Conservation (phyloP, 2,329 filamentous ascomycete species). For the Dryadomyces quercivorus region DNA sequence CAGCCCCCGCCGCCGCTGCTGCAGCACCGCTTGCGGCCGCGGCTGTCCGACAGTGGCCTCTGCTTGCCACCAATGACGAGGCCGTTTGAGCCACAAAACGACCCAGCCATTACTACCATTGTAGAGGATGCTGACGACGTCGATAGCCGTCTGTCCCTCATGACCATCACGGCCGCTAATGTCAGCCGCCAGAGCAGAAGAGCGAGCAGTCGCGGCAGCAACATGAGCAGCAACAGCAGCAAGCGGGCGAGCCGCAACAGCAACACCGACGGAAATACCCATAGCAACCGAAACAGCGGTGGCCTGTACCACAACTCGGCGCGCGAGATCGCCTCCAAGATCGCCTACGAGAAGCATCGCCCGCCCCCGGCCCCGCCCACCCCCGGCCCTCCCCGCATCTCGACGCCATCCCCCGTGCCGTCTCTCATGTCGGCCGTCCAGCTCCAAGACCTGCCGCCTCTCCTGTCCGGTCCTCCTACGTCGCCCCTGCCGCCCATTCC, state of each 20-base stretch:
- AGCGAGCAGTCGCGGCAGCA: neutral
- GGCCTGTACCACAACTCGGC: constrained; percentile 16
- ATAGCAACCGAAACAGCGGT: neutral
- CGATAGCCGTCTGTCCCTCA: neutral
- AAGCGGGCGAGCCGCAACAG: neutral
- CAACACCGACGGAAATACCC: neutral
- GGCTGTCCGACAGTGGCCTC: neutral
- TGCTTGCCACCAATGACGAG: neutral
- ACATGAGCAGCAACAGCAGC: constrained; percentile 9
- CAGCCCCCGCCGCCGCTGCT: neutral
- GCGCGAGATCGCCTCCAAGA: constrained; percentile 11
- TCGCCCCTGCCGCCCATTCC: neutral
- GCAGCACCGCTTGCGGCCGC: neutral
- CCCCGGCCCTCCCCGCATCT: neutral
- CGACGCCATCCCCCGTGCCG: neutral
- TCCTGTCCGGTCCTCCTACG: neutral
- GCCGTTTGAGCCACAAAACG: neutral
- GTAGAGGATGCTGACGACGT: constrained; percentile 4
- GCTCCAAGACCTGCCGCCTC: neutral
- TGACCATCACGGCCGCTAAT: neutral
- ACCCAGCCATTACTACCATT: constrained; percentile 11
- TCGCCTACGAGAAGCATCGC: neutral
- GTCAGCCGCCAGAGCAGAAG: neutral
- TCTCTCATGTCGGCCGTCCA: neutral
- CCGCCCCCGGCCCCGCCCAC: constrained; percentile 4